phyloP scores from a whole-genome alignment of 2,329 filamentous ascomycete species.

The Talaromyces verruculosus region DNA sequence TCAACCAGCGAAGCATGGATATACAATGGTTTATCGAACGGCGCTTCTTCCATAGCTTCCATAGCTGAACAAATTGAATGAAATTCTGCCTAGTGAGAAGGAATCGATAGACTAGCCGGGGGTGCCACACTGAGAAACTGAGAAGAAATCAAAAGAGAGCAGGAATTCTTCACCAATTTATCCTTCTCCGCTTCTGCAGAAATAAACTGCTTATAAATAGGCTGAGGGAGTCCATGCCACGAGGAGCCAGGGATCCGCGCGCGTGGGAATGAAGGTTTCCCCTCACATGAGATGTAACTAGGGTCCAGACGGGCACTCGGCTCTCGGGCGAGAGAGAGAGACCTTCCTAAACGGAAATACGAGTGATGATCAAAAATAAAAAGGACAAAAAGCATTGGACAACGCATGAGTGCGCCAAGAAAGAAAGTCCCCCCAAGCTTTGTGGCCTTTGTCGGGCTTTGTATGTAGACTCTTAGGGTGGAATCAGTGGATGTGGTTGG shows the following conservation, averaged over 20 bases:
- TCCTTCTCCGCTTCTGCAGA: background rate
- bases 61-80: background rate
- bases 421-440: background rate
- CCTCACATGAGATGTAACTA: too few species aligned
- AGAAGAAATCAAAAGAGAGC: background rate
- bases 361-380: constrained; percentile 1
- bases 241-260: too few species aligned
- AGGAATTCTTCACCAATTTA: background rate
- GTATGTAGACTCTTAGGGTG: background rate
- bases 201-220: background rate
- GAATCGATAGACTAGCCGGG: background rate
- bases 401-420: background rate
- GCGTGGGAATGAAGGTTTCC: too few species aligned
- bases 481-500: background rate
- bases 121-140: background rate
- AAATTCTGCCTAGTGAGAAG: background rate
- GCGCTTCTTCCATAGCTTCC: background rate
- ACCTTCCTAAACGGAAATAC: background rate
- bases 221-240: too few species aligned
- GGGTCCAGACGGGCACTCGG: background rate
- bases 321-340: too few species aligned
- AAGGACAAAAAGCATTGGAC: background rate
- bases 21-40: constrained; percentile 16
- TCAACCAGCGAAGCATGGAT: constrained; percentile 21
- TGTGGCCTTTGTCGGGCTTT: too few species aligned